These are phyloP conservation scores for Malassezia psittaci DNA, from an alignment of 1,284 basidiomycete genomes.

Conservation along the genomic window DNA sequence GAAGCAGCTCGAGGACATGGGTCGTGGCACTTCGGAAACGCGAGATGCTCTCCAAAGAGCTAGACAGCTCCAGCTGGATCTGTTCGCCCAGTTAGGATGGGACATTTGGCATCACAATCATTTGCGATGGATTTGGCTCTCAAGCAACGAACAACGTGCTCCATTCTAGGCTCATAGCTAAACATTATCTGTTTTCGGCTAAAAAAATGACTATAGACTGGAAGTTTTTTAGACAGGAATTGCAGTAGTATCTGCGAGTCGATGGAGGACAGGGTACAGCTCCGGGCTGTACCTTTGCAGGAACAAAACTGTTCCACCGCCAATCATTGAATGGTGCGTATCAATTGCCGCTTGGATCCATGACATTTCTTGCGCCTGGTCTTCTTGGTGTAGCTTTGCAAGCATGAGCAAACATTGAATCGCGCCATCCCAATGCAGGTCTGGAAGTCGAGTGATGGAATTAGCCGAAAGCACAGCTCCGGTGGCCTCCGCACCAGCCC, in stretches of 20 bases:
- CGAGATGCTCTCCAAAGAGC: slow-evolving; percentile 32
- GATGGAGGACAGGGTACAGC: not conserved
- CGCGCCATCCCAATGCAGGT: slow-evolving; percentile 33
- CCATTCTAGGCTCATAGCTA: slow-evolving; percentile 9
- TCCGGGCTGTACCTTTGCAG: slow-evolving; percentile 26
- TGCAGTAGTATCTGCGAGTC: not conserved
- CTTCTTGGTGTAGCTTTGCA: slow-evolving; percentile 11
- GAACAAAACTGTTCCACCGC: slow-evolving; percentile 33
- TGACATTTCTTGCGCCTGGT: slow-evolving; percentile 1
- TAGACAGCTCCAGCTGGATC: slow-evolving; percentile 23
- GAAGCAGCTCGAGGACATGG: slow-evolving; percentile 40
- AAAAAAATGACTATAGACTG: not conserved
- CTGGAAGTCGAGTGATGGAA: slow-evolving; percentile 23
- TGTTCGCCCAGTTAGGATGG: slow-evolving; percentile 28
- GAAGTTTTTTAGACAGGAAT: not conserved
- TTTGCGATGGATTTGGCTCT: slow-evolving; percentile 13
- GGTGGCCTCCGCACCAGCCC: slow-evolving; percentile 20
- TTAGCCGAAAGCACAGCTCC: slow-evolving; percentile 15
- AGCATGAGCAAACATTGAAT: slow-evolving; percentile 30
- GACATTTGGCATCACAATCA: slow-evolving; percentile 18
- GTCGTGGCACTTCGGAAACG: slow-evolving; percentile 24
- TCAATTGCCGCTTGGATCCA: slow-evolving; percentile 31
- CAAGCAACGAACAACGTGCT: not conserved
- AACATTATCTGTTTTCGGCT: too few species aligned
- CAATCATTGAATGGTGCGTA: slow-evolving; percentile 35